Evolutionary conservation across 1,139 yeast species (phyloP).

Genomic region (Suhomyces bokatorum): DNA sequence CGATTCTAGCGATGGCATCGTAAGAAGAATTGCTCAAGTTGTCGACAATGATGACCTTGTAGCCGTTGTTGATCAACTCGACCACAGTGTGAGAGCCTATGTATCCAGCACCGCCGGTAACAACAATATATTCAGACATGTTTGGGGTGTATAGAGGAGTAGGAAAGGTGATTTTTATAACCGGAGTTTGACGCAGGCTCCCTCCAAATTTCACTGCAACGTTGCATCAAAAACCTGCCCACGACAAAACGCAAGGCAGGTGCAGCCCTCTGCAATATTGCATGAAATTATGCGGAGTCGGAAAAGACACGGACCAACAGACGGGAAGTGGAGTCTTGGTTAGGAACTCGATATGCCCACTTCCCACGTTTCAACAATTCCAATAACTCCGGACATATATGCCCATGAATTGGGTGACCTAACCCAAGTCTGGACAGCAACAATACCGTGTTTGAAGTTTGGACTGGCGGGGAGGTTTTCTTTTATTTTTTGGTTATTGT

Average conservation of each 20-base stretch:
- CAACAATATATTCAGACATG: conserved; percentile 49
- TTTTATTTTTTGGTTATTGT: not conserved
- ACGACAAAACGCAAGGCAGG: not conserved
- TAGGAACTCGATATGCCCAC: not conserved
- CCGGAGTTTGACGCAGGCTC: too few relatives aligned
- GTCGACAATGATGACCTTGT: conserved; percentile 71
- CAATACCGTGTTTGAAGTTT: not conserved
- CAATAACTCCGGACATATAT: not conserved
- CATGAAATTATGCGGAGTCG: not conserved
- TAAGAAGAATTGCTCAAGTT: conserved; percentile 66
- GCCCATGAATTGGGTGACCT: not conserved
- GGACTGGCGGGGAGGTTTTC: not conserved
- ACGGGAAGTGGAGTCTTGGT: not conserved
- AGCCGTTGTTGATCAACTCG: conserved; percentile 62
- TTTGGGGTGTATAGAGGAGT: not conserved
- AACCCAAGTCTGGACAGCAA: not conserved
- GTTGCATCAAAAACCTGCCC: conserved; percentile 1
- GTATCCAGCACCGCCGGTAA: conserved; percentile 88
- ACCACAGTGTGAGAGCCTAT: conserved; percentile 82
- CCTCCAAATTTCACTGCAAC: conserved; percentile 3
- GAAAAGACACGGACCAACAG: not conserved
- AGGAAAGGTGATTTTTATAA: not conserved
- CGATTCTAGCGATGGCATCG: conserved; percentile 69
- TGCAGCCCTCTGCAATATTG: not conserved
- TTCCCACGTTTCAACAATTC: not conserved